Base-by-base conservation (phyloP, 202 grass and related monocot species). In the Musa balbisiana region DNA sequence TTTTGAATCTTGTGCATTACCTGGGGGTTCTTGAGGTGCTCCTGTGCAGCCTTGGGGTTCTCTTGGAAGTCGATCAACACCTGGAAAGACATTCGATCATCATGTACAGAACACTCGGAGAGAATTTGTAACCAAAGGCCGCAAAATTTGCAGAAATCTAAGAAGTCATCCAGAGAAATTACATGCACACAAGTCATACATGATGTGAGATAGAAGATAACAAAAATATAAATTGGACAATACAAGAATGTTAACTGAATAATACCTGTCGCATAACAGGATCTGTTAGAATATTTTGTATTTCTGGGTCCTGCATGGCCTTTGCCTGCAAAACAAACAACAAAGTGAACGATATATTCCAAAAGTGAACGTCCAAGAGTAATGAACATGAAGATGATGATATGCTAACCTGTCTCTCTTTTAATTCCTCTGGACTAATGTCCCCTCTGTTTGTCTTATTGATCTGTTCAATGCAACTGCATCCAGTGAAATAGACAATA, bases 1-100 rank as follows among this genome's bases (percentile, higher is more conserved):
- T 92, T 97, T 82, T 89, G 86, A 22, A 97, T 92, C 85, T 92
- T 92, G 15, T 92, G 82, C 90, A 87, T 92, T 51, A 97, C 90
- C 11, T 89, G 87, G 0, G 93, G 90, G 74, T 89, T 97, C 86
- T 91, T 97, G 14, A 91, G 69, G 80, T 97, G 93, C 1, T 85
- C 82, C 76, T 92, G 90, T 15, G 90, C 76, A 58, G 90, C 59
- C 67, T 56, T 81, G 3, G 93, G 90, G 59, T 89, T 97, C 90
- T 97, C 93, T 73, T 97, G 88, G 66, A 97, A 88, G 88, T 97
- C 90, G 2, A 78, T 82, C 69, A 97, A 77, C 55, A 97, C 86
- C 93, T 92, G 78, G 55, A 80, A 27, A 56, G 23, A 11, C 6
- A 71, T 43, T 1, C 33, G 33, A 43, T 43, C 33, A 3, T 43